phyloP scores from a whole-genome alignment of 2,329 filamentous ascomycete genomes.

The Talaromyces marneffei region DNA sequence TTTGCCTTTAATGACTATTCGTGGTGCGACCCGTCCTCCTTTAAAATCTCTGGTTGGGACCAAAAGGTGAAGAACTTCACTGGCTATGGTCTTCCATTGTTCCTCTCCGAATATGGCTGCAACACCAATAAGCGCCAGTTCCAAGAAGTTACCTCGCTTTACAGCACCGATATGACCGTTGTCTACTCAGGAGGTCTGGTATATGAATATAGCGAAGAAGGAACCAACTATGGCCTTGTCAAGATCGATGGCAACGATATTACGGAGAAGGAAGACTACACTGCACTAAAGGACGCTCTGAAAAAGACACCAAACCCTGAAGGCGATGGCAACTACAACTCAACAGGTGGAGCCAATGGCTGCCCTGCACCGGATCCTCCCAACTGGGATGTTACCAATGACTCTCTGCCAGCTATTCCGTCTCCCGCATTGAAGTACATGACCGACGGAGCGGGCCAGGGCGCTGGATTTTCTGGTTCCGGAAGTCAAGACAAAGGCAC shows the following conservation, averaged over 20 bases:
- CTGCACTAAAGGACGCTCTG: constrained; percentile 49
- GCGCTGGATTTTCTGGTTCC: constrained; percentile 49
- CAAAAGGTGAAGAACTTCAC: constrained; percentile 82
- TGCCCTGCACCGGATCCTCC: constrained; percentile 50
- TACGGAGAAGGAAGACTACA: constrained; percentile 58
- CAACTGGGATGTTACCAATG: constrained; percentile 53
- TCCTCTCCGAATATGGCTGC: constrained; percentile 94
- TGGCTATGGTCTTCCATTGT: constrained; percentile 81
- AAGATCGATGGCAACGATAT: constrained; percentile 53
- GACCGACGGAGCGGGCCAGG: constrained; percentile 53
- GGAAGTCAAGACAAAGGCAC: constrained; percentile 54
- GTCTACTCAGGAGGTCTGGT: constrained; percentile 96
- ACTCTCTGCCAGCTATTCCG: constrained; percentile 54
- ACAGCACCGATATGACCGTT: constrained; percentile 72
- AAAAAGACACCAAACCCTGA: constrained; percentile 45
- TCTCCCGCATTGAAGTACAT: constrained; percentile 51
- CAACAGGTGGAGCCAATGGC: constrained; percentile 45
- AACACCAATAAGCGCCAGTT: constrained; percentile 76
- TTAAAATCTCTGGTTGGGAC: constrained; percentile 70
- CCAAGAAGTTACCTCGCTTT: constrained; percentile 70
- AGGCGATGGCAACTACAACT: constrained; percentile 57
- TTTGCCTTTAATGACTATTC: constrained; percentile 84
- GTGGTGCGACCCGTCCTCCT: constrained; percentile 72
- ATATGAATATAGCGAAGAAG: constrained; percentile 90
- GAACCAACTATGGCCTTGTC: constrained; percentile 75